Evolutionary conservation across 1,139 yeast genomes (phyloP).

Genomic region (Yamadazyma membranifaciens): DNA sequence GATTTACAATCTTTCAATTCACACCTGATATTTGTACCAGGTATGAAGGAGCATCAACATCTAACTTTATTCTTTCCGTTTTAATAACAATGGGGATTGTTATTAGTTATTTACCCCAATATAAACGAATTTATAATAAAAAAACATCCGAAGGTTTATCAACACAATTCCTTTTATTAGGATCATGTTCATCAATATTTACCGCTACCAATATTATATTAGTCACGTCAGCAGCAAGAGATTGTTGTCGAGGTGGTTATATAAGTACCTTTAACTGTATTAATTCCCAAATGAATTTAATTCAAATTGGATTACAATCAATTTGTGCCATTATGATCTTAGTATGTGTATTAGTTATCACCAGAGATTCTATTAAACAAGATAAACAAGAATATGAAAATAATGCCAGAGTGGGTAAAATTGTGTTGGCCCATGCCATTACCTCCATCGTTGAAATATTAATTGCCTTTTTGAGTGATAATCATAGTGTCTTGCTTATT

Average conservation of each 20-base stretch:
- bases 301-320: conserved; percentile 71
- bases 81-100: conserved; percentile 66
- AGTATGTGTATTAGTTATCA: conserved; percentile 49
- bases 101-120: conserved; percentile 78
- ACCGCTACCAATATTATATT: conserved; percentile 68
- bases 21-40: conserved; percentile 31
- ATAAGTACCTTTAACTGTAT: conserved; percentile 58
- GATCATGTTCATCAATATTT: conserved; percentile 69
- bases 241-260: conserved; percentile 46
- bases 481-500: conserved; percentile 20
- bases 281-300: conserved; percentile 64
- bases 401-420: conserved; percentile 41
- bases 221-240: conserved; percentile 53
- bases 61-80: conserved; percentile 50
- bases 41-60: conserved; percentile 44
- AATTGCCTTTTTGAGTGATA: conserved; percentile 27
- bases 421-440: conserved; percentile 35
- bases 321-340: conserved; percentile 62
- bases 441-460: conserved; percentile 34
- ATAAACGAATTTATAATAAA: conserved; percentile 55
- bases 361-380: conserved; percentile 46
- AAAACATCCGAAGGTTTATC: conserved; percentile 78
- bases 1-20: not conserved
- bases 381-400: conserved; percentile 43
- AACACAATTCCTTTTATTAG: conserved; percentile 68